Percentiles rank a stretch among this genome's conserved stretches.
phyloP scores from a whole-genome alignment of 2,329 filamentous ascomycete species.

The Aspergillus amoenus region DNA sequence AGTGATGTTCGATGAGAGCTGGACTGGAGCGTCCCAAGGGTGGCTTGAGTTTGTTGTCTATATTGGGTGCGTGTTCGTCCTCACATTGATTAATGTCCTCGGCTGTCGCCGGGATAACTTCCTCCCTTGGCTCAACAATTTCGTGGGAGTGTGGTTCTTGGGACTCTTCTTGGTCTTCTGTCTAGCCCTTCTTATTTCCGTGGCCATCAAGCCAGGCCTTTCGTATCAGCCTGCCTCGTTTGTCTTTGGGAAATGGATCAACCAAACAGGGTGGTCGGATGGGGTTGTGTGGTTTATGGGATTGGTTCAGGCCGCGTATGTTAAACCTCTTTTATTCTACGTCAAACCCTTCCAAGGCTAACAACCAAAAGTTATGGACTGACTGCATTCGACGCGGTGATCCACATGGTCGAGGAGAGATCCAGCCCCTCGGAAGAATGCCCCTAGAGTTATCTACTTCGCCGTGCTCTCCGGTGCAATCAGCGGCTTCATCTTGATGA shows the following conservation, averaged over 20 bases:
- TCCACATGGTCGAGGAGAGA: conserved; percentile 62
- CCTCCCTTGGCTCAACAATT: conserved; percentile 56
- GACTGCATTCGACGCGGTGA: conserved; percentile 59
- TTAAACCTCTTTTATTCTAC: no score
- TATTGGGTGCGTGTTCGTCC: conserved; percentile 48
- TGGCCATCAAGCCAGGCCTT: conserved; percentile 47
- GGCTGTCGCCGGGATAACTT: conserved; percentile 51
- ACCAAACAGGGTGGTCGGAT: conserved; percentile 52
- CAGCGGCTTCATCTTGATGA: conserved; percentile 54
- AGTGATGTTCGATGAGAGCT: conserved; percentile 52
- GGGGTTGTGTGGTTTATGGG: conserved; percentile 59
- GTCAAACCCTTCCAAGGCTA: no score
- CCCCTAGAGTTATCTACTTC: conserved; percentile 55
- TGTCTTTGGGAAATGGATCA: conserved; percentile 55
- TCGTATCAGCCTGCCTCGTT: conserved; percentile 52
- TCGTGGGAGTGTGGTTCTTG: conserved; percentile 56
- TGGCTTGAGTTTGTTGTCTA: conserved; percentile 60
- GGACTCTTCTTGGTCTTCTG: conserved; percentile 54
- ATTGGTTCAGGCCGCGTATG: conserved; percentile 52
- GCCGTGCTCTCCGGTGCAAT: conserved; percentile 52
- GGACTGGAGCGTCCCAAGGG: conserved; percentile 45
- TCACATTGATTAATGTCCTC: conserved; percentile 53
- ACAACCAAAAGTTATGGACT: conserved; percentile 44
- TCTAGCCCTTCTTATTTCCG: conserved; percentile 53
- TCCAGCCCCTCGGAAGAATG: conserved; percentile 52